Percentiles rank a stretch among this genome's conserved stretches.
phyloP scores from a whole-genome alignment of 441 rosid genomes.

The Populus trichocarpa region DNA sequence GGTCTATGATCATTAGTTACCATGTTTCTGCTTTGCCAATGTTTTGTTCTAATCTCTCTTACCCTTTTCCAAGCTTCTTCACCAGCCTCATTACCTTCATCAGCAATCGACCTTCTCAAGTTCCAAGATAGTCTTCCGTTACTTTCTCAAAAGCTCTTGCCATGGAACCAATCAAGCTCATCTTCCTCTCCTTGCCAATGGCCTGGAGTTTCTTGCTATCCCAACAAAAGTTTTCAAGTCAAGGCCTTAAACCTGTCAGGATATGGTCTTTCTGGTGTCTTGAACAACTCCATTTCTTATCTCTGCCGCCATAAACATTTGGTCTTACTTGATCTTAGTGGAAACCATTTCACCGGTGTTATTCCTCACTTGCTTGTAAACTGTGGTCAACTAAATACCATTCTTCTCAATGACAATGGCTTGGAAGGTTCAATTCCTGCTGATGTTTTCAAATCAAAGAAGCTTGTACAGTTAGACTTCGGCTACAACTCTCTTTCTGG shows the following conservation, averaged over 20 bases:
- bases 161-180: constrained; percentile 34
- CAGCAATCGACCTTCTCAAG: constrained; percentile 28
- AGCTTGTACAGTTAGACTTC: constrained; percentile 26
- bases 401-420: constrained; percentile 32
- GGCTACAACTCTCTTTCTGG: constrained; percentile 34
- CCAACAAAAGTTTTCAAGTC: constrained; percentile 20
- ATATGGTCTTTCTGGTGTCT: constrained; percentile 28
- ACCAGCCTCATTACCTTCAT: constrained; percentile 19
- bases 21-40: constrained; percentile 17
- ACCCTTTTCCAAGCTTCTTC: constrained; percentile 5
- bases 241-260: constrained; percentile 37
- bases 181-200: constrained; percentile 33
- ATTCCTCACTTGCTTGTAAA: constrained; percentile 30
- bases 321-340: constrained; percentile 37
- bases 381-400: constrained; percentile 25
- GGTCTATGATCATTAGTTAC: background rate
- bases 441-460: constrained; percentile 26
- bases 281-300: constrained; percentile 23
- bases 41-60: constrained; percentile 17
- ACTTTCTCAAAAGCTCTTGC: constrained; percentile 26
- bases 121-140: constrained; percentile 33
- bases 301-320: constrained; percentile 29
- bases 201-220: constrained; percentile 36
- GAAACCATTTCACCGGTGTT: constrained; percentile 34
- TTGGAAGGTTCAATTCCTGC: constrained; percentile 29